A percentile compares a stretch with the other conserved stretches of the same genome.
phyloP scores from a whole-genome alignment of 805 yeast species.

The Lipomyces chichibuensis region DNA sequence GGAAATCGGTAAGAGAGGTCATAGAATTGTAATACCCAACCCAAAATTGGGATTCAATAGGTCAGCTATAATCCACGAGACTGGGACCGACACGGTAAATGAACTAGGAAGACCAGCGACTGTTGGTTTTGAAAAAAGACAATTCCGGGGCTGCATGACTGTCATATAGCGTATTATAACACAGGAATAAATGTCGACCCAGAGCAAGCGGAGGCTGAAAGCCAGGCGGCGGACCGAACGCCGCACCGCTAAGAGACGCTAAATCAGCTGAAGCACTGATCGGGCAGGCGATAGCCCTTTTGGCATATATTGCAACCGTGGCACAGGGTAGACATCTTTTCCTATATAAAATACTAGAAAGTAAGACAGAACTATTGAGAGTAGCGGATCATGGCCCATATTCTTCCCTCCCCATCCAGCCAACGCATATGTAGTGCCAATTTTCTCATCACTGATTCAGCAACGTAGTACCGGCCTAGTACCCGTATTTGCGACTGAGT shows the following conservation, averaged over 20 bases:
- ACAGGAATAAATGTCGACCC: background rate
- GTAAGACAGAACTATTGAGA: slow-evolving; percentile 5
- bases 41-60: background rate
- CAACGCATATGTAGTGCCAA: slow-evolving; percentile 1
- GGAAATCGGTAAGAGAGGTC: background rate
- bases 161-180: slow-evolving; percentile 4
- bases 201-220: background rate
- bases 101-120: background rate
- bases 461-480: slow-evolving; percentile 8
- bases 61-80: background rate
- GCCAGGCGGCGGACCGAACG: slow-evolving; percentile 9
- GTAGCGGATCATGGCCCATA: slow-evolving; percentile 3
- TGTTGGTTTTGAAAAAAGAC: background rate
- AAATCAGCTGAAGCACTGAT: background rate
- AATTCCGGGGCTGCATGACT: slow-evolving; percentile 7
- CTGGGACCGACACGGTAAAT: background rate
- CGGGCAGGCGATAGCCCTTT: slow-evolving; percentile 22
- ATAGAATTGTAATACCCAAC: background rate
- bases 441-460: background rate
- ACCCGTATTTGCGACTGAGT: background rate
- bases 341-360: background rate
- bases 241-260: slow-evolving; percentile 8
- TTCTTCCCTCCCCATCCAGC: background rate
- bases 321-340: background rate
- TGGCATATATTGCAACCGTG: slow-evolving; percentile 11